Conservation (phyloP, 768 basidiomycete species). For the Suillus luteus region DNA sequence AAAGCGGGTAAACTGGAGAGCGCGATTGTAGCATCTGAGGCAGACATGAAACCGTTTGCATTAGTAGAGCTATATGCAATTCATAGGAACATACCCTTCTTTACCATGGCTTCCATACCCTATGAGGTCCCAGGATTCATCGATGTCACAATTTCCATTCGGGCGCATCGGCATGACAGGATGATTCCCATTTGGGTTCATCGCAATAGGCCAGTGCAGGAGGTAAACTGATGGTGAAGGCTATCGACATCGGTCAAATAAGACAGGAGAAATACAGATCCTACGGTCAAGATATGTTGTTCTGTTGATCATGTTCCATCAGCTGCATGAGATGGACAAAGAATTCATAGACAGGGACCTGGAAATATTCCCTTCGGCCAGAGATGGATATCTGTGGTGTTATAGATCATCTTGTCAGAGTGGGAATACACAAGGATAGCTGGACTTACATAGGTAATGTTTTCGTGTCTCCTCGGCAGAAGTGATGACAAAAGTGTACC, state of each 20-base stretch:
- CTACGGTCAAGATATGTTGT: constrained; percentile 81
- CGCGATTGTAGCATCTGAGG: background rate
- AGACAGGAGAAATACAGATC: constrained; percentile 24
- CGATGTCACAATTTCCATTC: constrained; percentile 67
- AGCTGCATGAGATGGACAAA: constrained; percentile 31
- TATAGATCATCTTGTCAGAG: background rate
- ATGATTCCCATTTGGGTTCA: constrained; percentile 71
- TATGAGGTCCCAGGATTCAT: constrained; percentile 61
- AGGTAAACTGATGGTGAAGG: constrained; percentile 50
- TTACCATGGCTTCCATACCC: constrained; percentile 74
- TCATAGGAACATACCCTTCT: constrained; percentile 56
- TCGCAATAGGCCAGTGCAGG: constrained; percentile 80
- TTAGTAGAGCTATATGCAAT: background rate
- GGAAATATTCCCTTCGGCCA: constrained; percentile 22
- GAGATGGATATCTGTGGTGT: constrained; percentile 10
- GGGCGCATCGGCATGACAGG: constrained; percentile 57
- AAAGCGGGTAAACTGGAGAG: background rate
- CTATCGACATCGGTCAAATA: background rate
- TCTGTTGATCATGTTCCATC: constrained; percentile 37
- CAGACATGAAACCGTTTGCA: background rate
- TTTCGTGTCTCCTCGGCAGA: background rate
- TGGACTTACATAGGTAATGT: background rate
- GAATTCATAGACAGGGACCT: too few relatives aligned
- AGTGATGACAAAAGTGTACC: constrained; percentile 16
- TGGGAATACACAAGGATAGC: background rate